Conservation (phyloP, 352 stramenopile genomes). For the Phytopythium litorale region DNA sequence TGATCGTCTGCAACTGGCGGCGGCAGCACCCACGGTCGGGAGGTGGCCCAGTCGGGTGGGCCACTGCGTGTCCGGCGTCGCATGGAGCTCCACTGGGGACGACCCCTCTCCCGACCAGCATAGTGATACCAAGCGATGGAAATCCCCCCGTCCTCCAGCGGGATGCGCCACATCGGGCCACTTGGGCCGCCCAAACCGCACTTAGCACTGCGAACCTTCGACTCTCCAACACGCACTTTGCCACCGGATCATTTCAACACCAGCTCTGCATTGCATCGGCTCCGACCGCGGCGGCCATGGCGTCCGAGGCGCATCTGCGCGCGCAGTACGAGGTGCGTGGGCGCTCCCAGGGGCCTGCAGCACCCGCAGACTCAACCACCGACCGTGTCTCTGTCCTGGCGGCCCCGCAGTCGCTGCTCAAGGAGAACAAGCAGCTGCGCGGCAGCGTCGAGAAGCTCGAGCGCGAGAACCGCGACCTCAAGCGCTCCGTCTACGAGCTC, state of each 20-base stretch:
- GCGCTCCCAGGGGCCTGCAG: too few species aligned
- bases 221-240: neutral
- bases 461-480: slow-evolving; percentile 87
- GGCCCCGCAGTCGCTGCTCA: slow-evolving; percentile 46
- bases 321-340: slow-evolving; percentile 75
- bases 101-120: neutral
- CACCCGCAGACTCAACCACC: too few species aligned
- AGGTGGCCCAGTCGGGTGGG: neutral
- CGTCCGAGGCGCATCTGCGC: slow-evolving; percentile 76
- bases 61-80: neutral
- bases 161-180: neutral
- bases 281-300: slow-evolving; percentile 30
- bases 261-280: too few species aligned
- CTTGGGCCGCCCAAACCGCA: neutral
- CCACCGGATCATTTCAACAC: neutral
- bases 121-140: neutral
- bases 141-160: neutral
- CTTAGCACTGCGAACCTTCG: neutral
- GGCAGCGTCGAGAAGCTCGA: slow-evolving; percentile 80
- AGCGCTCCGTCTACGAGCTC: slow-evolving; percentile 89
- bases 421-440: slow-evolving; percentile 87
- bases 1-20: neutral
- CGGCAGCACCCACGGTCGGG: neutral
- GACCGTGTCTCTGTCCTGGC: neutral
- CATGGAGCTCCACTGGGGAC: neutral